Evolutionary conservation across 345 rosid genomes (phyloP), one percentile per base, ranked within the genome.

Genomic region (Bretschneidera sinensis): DNA sequence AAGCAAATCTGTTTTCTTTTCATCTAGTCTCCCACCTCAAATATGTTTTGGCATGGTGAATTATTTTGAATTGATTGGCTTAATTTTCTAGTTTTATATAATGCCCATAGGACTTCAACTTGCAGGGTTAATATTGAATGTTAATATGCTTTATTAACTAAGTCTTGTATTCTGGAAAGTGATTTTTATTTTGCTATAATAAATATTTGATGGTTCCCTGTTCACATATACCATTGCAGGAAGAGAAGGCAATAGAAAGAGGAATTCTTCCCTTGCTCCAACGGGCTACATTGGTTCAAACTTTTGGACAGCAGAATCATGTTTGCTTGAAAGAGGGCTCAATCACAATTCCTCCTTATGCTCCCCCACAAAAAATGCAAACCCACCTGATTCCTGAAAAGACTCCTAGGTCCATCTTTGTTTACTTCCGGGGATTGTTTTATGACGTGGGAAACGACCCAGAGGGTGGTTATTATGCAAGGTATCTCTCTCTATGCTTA

Each of bases 291-390:
- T 73, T 95, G 74, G 99, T 91, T 67, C 97, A 95, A 68, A 95
- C 99, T 60, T 95, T 91, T 77, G 99, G 99, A 49, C 99, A 95
- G 60, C 65, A 83, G 64, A 91, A 95, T 78, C 99, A 94, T 54
- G 96, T 94, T 17, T 94, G 99, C 87, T 78, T 94, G 70, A 94
- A 91, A 59, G 89, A 83, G 54, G 97, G 97, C 56, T 94, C 99
- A 4, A 94, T 91, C 69, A 94, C 89, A 58, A 84, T 95, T 69
- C 99, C 97, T 60, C 99, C 99, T 11, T 95, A 86, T 78, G 97
- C 99, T 73, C 99, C 99, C 17, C 96, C 96, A 14, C 92, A 91
- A 79, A 91, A 95, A 75, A 95, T 91, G 99, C 95, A 86, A 61
- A 59, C 99, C 51, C 99, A 76, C 65, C 77, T 79, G 63, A 91